These are phyloP conservation scores for Dothideomycetidae sp. DNA, from an alignment of 2,329 filamentous ascomycete genomes.

Conservation along the genomic window DNA sequence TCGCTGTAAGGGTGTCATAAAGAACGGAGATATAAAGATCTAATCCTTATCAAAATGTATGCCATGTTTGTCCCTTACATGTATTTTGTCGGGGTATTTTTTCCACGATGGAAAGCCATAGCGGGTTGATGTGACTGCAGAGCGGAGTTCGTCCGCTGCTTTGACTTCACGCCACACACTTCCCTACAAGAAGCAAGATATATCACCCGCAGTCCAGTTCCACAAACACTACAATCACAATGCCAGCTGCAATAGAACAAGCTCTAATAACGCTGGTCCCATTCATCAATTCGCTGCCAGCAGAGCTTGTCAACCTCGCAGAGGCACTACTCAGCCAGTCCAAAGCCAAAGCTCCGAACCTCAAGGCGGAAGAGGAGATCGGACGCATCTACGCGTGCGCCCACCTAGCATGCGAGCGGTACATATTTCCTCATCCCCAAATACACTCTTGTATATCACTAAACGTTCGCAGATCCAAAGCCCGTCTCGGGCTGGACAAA, in stretches of 20 bases:
- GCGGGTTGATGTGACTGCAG: too few species aligned
- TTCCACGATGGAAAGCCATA: too few species aligned
- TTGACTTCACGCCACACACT: too few species aligned
- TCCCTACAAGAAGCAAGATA: too few species aligned
- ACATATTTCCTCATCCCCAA: slow-evolving; percentile 14
- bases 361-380: slow-evolving; percentile 78
- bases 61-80: too few species aligned
- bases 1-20: too few species aligned
- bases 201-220: too few species aligned
- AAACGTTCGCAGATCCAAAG: slow-evolving; percentile 44
- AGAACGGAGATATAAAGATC: too few species aligned
- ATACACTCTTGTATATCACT: too few species aligned
- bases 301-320: slow-evolving; percentile 56
- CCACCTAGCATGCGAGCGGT: slow-evolving; percentile 81
- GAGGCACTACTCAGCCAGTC: slow-evolving; percentile 67
- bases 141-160: too few species aligned
- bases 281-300: slow-evolving; percentile 53
- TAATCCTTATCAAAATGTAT: too few species aligned
- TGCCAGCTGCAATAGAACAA: slow-evolving; percentile 61
- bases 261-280: slow-evolving; percentile 61
- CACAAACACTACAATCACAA: slow-evolving; percentile 24
- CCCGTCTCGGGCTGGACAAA: slow-evolving; percentile 58
- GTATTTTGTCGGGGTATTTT: too few species aligned
- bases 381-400: slow-evolving; percentile 74
- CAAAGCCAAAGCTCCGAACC: slow-evolving; percentile 56